Base-by-base conservation (phyloP, 805 yeast genomes). In the Pichia thaimueangensis region DNA sequence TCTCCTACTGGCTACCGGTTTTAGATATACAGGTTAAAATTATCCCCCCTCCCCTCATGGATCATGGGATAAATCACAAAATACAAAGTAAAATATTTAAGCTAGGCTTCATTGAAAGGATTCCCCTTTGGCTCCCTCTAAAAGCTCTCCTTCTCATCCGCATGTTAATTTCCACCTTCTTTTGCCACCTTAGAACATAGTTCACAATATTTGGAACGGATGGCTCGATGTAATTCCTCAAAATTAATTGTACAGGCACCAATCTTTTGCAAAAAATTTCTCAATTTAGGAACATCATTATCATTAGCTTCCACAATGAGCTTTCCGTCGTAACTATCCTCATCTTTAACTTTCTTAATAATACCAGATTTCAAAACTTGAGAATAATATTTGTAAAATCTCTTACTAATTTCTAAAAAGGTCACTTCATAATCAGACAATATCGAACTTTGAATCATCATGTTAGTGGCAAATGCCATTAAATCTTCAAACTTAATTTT, bases 401-500 rank as follows among this genome's bases (percentile, higher is more conserved):
- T 41, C 9, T 15, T 16, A 11, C 24, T 19, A 17, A 41, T n/a
- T 13, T 32, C 28, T 28, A 41, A 29, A 31, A 41, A 36, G 20
- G 30, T 31, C 12, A 23, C 32, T 6, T 30, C 45, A 29, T 41
- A 31, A 16, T 25, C 29, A 10, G 17, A 10, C 7, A 27, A 16
- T 15, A 36, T 24, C 3, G 37, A 36, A 27, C 41, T 15, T 3
- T n/a, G 13, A 8, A 9, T 6, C 16, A 38, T 43, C 22, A 43
- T 29, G 2, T n/a, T n/a, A 13, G 32, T 34, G 16, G 35, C 12
- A 37, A 34, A 38, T 4, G 6, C 28, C n/a, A 28, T 13, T n/a
- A 37, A 4, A 12, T 35, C 16, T 8, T 34, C 42, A 30, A 38
- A 39, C 6, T 41, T 43, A n/a, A 20, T 11, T n/a, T 30, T 43